These are phyloP conservation scores for Plasmodium chabaudi DNA, from an alignment of 169 alveolate species.

Conservation along the genomic window DNA sequence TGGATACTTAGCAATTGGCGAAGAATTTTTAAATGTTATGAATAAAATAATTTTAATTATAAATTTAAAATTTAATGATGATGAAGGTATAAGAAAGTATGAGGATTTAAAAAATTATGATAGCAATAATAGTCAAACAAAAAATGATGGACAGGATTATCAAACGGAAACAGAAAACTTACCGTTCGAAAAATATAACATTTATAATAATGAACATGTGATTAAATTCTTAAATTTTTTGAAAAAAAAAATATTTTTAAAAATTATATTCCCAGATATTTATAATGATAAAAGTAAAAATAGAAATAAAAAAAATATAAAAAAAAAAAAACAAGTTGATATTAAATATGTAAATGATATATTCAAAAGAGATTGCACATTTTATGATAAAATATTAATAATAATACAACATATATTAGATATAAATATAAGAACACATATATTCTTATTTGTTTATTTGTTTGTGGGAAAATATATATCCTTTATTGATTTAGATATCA, in stretches of 20 bases:
- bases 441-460: conserved; percentile 55
- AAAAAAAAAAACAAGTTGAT: conserved; percentile 70
- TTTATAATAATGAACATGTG: conserved; percentile 35
- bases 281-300: conserved; percentile 41
- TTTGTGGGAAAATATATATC: conserved; percentile 59
- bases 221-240: conserved; percentile 29
- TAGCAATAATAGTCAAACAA: not conserved
- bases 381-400: conserved; percentile 49
- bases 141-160: not conserved
- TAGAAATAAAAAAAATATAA: conserved; percentile 56
- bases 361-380: conserved; percentile 46
- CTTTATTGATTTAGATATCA: conserved; percentile 30
- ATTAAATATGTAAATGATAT: conserved; percentile 57
- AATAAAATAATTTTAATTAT: conserved; percentile 27
- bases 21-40: conserved; percentile 56
- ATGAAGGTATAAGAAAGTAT: not conserved
- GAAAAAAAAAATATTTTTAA: conserved; percentile 33
- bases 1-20: conserved; percentile 31
- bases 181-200: not conserved
- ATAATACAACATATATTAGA: conserved; percentile 51
- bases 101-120: not conserved
- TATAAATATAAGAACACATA: conserved; percentile 55
- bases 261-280: conserved; percentile 53
- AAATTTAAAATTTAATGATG: not conserved
- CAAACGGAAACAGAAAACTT: not conserved